A percentile compares a stretch with the other conserved stretches of the same genome.
phyloP scores from a whole-genome alignment of 2,329 filamentous ascomycete species.

The Aaosphaeria pasadenensis region DNA sequence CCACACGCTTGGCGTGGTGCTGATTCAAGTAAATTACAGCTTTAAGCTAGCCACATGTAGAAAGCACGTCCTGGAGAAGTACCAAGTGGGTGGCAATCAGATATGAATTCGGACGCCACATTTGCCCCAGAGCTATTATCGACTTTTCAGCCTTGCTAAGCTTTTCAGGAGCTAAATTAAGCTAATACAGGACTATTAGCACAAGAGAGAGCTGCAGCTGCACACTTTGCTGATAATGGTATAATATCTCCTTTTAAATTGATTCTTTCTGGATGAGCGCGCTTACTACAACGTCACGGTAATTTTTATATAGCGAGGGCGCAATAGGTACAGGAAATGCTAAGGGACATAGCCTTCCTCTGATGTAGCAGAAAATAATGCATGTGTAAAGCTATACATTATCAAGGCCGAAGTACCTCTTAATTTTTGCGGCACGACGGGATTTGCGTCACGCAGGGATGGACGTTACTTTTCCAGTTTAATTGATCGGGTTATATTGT shows the following conservation, averaged over 20 bases:
- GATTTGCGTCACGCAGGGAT: too few relatives aligned
- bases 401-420: background rate
- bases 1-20: background rate
- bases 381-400: background rate
- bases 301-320: background rate
- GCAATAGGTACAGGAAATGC: background rate
- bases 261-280: background rate
- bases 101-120: background rate
- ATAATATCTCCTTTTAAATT: background rate
- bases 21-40: background rate
- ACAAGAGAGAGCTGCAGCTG: background rate
- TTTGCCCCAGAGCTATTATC: background rate
- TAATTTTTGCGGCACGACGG: background rate
- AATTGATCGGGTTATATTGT: too few relatives aligned
- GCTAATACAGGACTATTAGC: background rate
- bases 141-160: background rate
- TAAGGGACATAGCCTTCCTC: background rate
- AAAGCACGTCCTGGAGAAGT: background rate
- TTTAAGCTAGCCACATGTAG: background rate
- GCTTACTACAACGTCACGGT: background rate
- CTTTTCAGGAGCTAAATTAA: background rate
- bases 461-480: too few relatives aligned
- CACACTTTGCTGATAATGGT: background rate
- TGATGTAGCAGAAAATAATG: background rate
- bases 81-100: background rate